Percentiles rank a stretch among this genome's conserved stretches.
These are phyloP conservation scores for Metschnikowia matae DNA, from an alignment of 805 yeast genomes.

Conservation along the genomic window DNA sequence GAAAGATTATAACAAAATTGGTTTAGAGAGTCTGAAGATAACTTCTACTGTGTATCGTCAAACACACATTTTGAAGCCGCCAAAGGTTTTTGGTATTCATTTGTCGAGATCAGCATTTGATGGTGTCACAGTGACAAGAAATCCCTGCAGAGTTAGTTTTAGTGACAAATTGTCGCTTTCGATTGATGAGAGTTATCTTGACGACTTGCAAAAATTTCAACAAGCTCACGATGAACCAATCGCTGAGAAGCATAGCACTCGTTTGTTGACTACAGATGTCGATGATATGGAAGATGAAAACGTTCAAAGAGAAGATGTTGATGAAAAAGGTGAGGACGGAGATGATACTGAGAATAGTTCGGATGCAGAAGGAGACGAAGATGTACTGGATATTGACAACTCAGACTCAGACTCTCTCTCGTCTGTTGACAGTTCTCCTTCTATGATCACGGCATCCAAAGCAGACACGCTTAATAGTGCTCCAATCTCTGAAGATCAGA, in stretches of 20 bases:
- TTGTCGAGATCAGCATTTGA: constrained; percentile 77
- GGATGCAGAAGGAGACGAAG: constrained; percentile 10
- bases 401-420: constrained; percentile 11
- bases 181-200: constrained; percentile 42
- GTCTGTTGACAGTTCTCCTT: constrained; percentile 9
- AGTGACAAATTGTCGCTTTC: constrained; percentile 50
- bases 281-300: constrained; percentile 29
- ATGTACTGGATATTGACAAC: constrained; percentile 6
- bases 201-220: constrained; percentile 34
- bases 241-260: constrained; percentile 8
- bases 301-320: constrained; percentile 37
- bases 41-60: constrained; percentile 67
- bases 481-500: constrained; percentile 37
- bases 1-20: constrained; percentile 41
- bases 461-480: constrained; percentile 31
- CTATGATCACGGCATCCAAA: constrained; percentile 8
- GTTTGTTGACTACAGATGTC: constrained; percentile 24
- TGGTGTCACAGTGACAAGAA: constrained; percentile 65
- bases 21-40: constrained; percentile 42
- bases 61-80: constrained; percentile 59
- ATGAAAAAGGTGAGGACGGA: constrained; percentile 27
- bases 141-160: constrained; percentile 67
- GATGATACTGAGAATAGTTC: constrained; percentile 23
- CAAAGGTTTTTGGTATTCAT: constrained; percentile 73
- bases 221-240: constrained; percentile 16